Evolutionary conservation across 2,329 filamentous ascomycete genomes (phyloP).

Genomic region (Penicillium sp.): DNA sequence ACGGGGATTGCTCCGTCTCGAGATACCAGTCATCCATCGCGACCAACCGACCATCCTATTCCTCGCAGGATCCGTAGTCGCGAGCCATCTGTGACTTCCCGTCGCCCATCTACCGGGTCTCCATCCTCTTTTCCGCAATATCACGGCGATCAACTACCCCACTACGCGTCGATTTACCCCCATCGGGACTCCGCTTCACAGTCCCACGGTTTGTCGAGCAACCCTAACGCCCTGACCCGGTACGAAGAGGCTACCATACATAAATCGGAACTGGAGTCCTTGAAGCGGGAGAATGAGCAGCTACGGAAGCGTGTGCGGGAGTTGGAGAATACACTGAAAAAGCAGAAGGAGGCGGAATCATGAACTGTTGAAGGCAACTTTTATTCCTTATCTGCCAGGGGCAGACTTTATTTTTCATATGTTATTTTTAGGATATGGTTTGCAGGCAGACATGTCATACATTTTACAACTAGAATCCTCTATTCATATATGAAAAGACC

Average conservation of each 20-base stretch:
- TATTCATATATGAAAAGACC: too few relatives aligned
- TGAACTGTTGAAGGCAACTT: background rate
- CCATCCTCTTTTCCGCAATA: slow-evolving; percentile 30
- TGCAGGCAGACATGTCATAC: slow-evolving; percentile 13
- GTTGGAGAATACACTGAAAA: slow-evolving; percentile 38
- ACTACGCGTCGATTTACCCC: slow-evolving; percentile 26
- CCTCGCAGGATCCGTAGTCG: slow-evolving; percentile 35
- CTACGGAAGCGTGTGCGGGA: slow-evolving; percentile 44
- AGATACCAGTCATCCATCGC: slow-evolving; percentile 30
- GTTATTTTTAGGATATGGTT: slow-evolving; percentile 7
- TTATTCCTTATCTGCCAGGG: slow-evolving; percentile 3
- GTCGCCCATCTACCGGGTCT: slow-evolving; percentile 32
- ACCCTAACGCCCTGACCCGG: slow-evolving; percentile 29
- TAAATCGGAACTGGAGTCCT: slow-evolving; percentile 41
- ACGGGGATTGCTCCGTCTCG: slow-evolving; percentile 44
- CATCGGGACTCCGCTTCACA: slow-evolving; percentile 30
- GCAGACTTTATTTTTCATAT: slow-evolving; percentile 1
- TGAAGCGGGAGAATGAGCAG: slow-evolving; percentile 45
- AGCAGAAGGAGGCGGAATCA: slow-evolving; percentile 21
- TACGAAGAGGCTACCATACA: slow-evolving; percentile 43
- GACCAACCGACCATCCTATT: slow-evolving; percentile 26
- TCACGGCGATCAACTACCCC: slow-evolving; percentile 26
- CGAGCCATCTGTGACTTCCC: slow-evolving; percentile 40
- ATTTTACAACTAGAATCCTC: too few relatives aligned
- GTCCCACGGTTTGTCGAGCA: slow-evolving; percentile 26